Evolutionary conservation across 169 alveolate species (phyloP).

Genomic region (Cryptosporidium xiaoi): DNA sequence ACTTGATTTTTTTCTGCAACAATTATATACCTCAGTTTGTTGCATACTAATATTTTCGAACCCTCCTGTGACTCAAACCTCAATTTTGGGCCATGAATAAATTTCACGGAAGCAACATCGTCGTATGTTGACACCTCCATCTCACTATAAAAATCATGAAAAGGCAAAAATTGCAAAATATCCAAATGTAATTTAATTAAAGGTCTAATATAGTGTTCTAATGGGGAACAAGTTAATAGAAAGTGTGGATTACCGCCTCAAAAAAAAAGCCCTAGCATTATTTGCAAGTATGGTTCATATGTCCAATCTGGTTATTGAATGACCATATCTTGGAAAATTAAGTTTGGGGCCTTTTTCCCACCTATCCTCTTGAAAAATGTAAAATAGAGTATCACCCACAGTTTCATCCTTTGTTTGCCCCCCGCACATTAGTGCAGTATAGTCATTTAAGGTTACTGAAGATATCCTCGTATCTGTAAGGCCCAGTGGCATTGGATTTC

Average conservation of each 20-base stretch:
- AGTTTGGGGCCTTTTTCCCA: slow-evolving; percentile 55
- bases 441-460: slow-evolving; percentile 19
- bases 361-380: slow-evolving; percentile 28
- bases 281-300: not conserved
- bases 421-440: slow-evolving; percentile 53
- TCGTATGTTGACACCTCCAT: slow-evolving; percentile 64
- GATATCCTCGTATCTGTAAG: slow-evolving; percentile 20
- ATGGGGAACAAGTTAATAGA: not conserved
- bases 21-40: slow-evolving; percentile 27
- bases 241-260: slow-evolving; percentile 10
- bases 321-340: slow-evolving; percentile 58
- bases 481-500: slow-evolving; percentile 14
- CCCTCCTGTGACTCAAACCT: not conserved
- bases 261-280: not conserved
- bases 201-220: not conserved
- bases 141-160: not conserved
- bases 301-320: slow-evolving; percentile 39
- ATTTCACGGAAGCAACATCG: slow-evolving; percentile 44
- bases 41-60: slow-evolving; percentile 36
- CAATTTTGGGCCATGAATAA: slow-evolving; percentile 61
- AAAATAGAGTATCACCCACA: slow-evolving; percentile 12
- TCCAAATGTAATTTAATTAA: not conserved
- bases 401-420: slow-evolving; percentile 49
- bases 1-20: slow-evolving; percentile 17
- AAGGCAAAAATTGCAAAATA: not conserved